These are phyloP conservation scores for Termitomyces sp. DNA, from an alignment of 768 basidiomycete species.

Conservation along the genomic window DNA sequence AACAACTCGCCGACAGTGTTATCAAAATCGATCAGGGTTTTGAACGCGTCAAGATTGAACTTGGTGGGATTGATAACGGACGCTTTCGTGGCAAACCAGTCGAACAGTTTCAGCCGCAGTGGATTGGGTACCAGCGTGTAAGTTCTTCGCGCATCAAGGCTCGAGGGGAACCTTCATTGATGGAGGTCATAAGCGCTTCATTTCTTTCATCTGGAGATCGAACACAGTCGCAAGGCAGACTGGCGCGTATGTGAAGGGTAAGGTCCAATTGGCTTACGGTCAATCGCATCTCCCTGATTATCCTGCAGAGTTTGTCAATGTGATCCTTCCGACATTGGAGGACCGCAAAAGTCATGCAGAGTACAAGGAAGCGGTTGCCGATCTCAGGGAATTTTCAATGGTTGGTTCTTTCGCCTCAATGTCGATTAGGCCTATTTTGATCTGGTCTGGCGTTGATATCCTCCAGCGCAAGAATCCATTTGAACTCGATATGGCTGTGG, in stretches of 20 bases:
- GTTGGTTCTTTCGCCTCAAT: neutral
- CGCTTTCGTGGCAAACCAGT: slow-evolving; percentile 9
- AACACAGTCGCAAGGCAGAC: slow-evolving; percentile 5
- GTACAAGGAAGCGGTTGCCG: slow-evolving; percentile 6
- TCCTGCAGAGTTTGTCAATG: slow-evolving; percentile 12
- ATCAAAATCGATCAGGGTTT: slow-evolving; percentile 17
- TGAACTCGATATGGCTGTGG: neutral
- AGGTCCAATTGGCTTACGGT: neutral
- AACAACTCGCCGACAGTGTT: slow-evolving; percentile 9
- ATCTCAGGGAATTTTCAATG: slow-evolving; percentile 12
- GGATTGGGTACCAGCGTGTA: slow-evolving; percentile 10
- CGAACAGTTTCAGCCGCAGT: slow-evolving; percentile 11
- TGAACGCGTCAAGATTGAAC: slow-evolving; percentile 13
- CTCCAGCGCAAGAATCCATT: slow-evolving; percentile 12
- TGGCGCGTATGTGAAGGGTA: slow-evolving; percentile 11
- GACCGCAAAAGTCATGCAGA: slow-evolving; percentile 1
- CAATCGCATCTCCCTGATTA: neutral
- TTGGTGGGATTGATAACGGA: slow-evolving; percentile 4
- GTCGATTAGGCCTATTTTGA: too few relatives aligned
- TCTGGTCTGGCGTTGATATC: neutral
- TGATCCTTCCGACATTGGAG: slow-evolving; percentile 13
- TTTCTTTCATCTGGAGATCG: slow-evolving; percentile 11
- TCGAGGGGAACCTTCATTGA: neutral
- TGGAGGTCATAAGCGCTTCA: slow-evolving; percentile 7
- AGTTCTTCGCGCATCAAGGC: neutral